phyloP scores from a whole-genome alignment of 345 rosid species.

The Populus tremula region DNA sequence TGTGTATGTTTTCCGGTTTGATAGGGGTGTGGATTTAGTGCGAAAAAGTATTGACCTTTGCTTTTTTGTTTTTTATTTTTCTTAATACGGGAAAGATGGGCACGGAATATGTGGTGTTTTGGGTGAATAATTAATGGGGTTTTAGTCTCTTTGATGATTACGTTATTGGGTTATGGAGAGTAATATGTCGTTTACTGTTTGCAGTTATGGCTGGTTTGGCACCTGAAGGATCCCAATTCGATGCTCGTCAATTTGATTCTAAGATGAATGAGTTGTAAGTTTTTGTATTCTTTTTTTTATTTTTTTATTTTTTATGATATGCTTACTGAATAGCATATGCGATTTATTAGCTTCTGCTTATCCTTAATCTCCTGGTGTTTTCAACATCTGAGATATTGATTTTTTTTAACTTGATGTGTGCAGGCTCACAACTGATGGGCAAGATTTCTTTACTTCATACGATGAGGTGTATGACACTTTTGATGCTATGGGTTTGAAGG shows the following conservation, averaged over 20 bases:
- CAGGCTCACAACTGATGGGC: constrained; percentile 51
- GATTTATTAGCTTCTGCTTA: neutral
- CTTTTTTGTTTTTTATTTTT: no score
- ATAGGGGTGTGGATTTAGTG: neutral
- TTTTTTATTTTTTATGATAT: neutral
- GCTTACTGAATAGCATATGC: neutral
- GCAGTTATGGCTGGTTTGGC: constrained; percentile 30
- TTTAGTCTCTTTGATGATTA: neutral
- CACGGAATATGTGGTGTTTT: neutral
- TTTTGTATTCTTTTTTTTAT: neutral
- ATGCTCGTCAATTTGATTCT: constrained; percentile 61
- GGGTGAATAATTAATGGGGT: neutral
- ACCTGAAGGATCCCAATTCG: constrained; percentile 68
- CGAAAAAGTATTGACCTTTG: neutral
- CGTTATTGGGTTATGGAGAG: neutral
- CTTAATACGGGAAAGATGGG: neutral
- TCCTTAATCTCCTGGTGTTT: neutral
- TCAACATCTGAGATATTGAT: neutral
- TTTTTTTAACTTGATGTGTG: constrained; percentile 9
- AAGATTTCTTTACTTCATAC: constrained; percentile 65
- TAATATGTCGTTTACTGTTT: neutral
- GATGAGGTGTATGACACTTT: constrained; percentile 79
- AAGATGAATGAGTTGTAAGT: constrained; percentile 76
- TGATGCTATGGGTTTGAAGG: constrained; percentile 70
- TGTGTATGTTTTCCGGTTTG: neutral